A percentile compares a stretch with the other conserved stretches of the same genome.
Evolutionary conservation across 1,139 yeast species (phyloP).

Genomic region (Scheffersomyces segobiensis): DNA sequence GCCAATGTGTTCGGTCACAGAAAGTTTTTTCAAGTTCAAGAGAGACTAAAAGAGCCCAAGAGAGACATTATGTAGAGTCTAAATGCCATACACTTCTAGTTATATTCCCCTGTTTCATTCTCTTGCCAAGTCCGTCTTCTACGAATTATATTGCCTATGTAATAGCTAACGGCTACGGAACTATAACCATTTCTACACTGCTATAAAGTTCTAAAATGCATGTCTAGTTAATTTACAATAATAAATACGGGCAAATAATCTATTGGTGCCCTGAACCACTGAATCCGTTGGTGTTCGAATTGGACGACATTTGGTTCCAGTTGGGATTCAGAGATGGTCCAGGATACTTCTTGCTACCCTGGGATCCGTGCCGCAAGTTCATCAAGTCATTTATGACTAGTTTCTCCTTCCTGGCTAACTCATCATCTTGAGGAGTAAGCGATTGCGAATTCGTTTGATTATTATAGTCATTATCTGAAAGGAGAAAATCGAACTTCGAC

Average conservation of each 20-base stretch:
- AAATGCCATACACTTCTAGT: no score
- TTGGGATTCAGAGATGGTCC: neutral
- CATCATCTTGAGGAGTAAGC: conserved; percentile 14
- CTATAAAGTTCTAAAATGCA: neutral
- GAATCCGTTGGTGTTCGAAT: neutral
- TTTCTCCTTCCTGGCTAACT: conserved; percentile 34
- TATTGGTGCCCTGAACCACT: neutral
- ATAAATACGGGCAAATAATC: neutral
- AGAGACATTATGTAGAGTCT: no score
- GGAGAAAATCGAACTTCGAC: conserved; percentile 30
- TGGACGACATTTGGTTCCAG: neutral
- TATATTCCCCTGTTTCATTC: no score
- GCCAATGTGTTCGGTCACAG: no score
- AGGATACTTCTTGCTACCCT: neutral
- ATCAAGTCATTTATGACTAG: conserved; percentile 38
- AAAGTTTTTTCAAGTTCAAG: no score
- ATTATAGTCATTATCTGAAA: conserved; percentile 28
- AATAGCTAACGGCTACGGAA: neutral
- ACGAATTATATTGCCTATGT: neutral
- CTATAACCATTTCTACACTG: neutral
- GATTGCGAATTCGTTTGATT: conserved; percentile 8
- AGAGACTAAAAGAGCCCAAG: no score
- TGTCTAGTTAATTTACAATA: neutral
- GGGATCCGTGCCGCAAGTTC: conserved; percentile 18
- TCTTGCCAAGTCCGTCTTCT: no score